Evolutionary conservation across 495 filamentous ascomycete species (phyloP).

Genomic region (Aspergillus baeticus): DNA sequence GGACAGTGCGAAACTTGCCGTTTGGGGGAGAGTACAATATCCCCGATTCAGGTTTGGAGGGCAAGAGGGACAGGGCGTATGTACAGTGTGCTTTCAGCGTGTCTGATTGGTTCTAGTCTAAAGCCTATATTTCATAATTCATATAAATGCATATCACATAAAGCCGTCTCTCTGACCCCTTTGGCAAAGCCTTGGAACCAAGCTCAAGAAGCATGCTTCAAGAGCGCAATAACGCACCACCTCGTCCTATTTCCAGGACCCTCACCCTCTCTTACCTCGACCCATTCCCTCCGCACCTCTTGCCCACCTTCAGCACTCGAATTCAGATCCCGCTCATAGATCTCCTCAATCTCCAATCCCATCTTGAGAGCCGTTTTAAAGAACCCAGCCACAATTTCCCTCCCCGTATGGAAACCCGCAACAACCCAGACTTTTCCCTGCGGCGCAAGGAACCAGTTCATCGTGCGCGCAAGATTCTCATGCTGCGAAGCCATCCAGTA

Average conservation of each 20-base stretch:
- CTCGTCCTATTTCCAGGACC: slow-evolving; percentile 64
- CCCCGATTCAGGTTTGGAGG: slow-evolving; percentile 84
- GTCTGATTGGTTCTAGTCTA: slow-evolving; percentile 4
- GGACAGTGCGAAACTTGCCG: slow-evolving; percentile 36
- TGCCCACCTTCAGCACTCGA: slow-evolving; percentile 49
- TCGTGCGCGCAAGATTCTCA: slow-evolving; percentile 63
- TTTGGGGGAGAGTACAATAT: slow-evolving; percentile 71
- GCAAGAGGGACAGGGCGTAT: slow-evolving; percentile 79
- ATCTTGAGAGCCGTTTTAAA: slow-evolving; percentile 58
- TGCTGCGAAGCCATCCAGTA: slow-evolving; percentile 85
- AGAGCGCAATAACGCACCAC: slow-evolving; percentile 74
- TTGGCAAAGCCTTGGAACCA: too few species aligned
- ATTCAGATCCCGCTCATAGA: slow-evolving; percentile 74
- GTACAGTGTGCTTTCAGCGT: slow-evolving; percentile 70
- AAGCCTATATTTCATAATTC: background rate
- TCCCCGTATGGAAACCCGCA: slow-evolving; percentile 82
- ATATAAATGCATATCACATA: background rate
- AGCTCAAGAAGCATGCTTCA: slow-evolving; percentile 32
- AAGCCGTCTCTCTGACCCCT: too few species aligned
- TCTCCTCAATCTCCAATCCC: slow-evolving; percentile 66
- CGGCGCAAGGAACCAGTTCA: slow-evolving; percentile 67
- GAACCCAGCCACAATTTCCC: slow-evolving; percentile 68
- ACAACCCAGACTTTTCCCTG: slow-evolving; percentile 63
- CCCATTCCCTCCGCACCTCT: slow-evolving; percentile 65
- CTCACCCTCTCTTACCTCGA: slow-evolving; percentile 52